Evolutionary conservation across 164 flowering plant genomes (phyloP).

Genomic region (Tetrastigma voinierianum): DNA sequence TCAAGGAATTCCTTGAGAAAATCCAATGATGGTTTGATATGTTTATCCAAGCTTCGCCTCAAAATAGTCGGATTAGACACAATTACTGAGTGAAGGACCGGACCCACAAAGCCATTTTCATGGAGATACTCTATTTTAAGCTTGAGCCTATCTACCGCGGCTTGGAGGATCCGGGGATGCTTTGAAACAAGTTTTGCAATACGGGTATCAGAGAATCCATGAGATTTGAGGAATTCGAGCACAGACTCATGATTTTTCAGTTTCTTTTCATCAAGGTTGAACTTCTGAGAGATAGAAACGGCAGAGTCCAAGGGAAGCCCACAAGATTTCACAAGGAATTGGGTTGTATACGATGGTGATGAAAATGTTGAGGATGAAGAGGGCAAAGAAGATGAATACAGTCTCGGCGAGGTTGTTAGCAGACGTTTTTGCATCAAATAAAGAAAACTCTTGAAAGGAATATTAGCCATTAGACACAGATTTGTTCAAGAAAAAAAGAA

Average conservation of each 20-base stretch:
- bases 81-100: not conserved
- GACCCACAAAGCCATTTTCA: constrained; percentile 7
- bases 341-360: constrained; percentile 4
- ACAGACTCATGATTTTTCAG: not conserved
- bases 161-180: not conserved
- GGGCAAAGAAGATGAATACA: not conserved
- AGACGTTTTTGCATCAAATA: constrained; percentile 9
- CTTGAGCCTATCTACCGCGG: not conserved
- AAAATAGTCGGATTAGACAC: not conserved
- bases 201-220: constrained; percentile 2
- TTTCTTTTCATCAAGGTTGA: constrained; percentile 3
- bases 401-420: not conserved
- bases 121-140: constrained; percentile 3
- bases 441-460: not conserved
- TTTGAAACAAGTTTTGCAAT: not conserved
- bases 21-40: constrained; percentile 1
- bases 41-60: not conserved
- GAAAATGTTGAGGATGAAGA: not conserved
- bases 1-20: not conserved
- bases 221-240: constrained; percentile 6
- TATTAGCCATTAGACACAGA: not conserved
- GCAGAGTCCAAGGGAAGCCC: constrained; percentile 7
- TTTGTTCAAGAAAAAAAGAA: too few species aligned
- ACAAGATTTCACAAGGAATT: constrained; percentile 10
- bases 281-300: constrained; percentile 1